These are phyloP conservation scores for Cladosporium sphaerospermum DNA, from an alignment of 2,329 filamentous ascomycete genomes.

Conservation along the genomic window DNA sequence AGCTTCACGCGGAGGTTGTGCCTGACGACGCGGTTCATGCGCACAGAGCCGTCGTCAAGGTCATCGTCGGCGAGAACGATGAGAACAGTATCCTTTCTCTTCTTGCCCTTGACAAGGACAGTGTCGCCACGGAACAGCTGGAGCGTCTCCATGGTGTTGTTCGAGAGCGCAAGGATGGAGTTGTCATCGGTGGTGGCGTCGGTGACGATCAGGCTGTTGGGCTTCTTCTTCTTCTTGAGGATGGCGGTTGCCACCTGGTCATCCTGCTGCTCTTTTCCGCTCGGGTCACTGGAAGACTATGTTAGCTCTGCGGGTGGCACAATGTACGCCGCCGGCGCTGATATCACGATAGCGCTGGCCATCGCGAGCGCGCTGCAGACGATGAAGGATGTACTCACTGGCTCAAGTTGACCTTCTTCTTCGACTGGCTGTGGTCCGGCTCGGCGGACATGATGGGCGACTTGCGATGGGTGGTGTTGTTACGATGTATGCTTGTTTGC, in stretches of 20 bases:
- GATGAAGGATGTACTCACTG: conserved; percentile 31
- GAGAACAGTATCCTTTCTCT: conserved; percentile 97
- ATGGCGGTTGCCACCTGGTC: conserved; percentile 94
- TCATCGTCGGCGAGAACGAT: conserved; percentile 98
- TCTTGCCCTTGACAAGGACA: conserved; percentile 97
- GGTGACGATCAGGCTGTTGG: conserved; percentile 96
- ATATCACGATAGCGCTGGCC: conserved; percentile 1
- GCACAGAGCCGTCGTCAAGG: conserved; percentile 90
- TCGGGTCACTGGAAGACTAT: conserved; percentile 22
- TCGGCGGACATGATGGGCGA: conserved; percentile 43
- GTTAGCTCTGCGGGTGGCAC: conserved; percentile 60
- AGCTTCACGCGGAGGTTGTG: conserved; percentile 99
- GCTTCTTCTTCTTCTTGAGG: conserved; percentile 99
- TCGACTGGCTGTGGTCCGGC: conserved; percentile 38
- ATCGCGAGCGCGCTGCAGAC: conserved; percentile 3
- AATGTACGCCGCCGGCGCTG: conserved; percentile 46
- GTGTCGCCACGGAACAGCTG: conserved; percentile 99
- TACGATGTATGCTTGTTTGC: conserved; percentile 4
- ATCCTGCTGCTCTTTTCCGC: conserved; percentile 51
- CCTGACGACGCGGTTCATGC: conserved; percentile 96
- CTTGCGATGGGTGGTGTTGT: background rate
- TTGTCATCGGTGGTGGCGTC: conserved; percentile 99
- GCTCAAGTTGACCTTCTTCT: conserved; percentile 44
- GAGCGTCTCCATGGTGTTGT: conserved; percentile 97
- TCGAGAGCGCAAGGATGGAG: conserved; percentile 96